A percentile compares a stretch with the other conserved stretches of the same genome.
Conservation (phyloP, 2,329 filamentous ascomycete species). For the Fusarium marasasianum region DNA sequence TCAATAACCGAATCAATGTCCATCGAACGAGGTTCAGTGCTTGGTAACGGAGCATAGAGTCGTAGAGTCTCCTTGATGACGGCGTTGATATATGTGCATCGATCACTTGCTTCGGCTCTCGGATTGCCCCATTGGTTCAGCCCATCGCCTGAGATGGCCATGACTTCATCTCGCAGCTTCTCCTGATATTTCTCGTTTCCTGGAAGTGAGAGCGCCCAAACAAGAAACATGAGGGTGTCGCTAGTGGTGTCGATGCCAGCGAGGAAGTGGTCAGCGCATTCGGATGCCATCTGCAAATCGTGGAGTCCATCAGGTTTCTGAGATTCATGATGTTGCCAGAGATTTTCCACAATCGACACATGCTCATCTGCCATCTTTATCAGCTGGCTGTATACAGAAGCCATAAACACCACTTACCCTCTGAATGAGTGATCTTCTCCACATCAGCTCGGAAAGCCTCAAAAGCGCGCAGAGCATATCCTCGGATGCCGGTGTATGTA, state of each 20-base stretch:
- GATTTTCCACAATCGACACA: slow-evolving; percentile 49
- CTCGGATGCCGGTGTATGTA: slow-evolving; percentile 27
- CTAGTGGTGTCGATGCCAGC: slow-evolving; percentile 64
- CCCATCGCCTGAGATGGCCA: slow-evolving; percentile 34
- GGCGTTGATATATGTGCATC: slow-evolving; percentile 56
- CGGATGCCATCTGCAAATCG: slow-evolving; percentile 60
- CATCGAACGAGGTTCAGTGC: slow-evolving; percentile 57
- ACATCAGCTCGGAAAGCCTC: slow-evolving; percentile 11
- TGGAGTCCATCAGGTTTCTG: slow-evolving; percentile 44
- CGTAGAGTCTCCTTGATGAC: slow-evolving; percentile 61
- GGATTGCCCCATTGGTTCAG: slow-evolving; percentile 43
- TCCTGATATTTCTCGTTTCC: slow-evolving; percentile 55
- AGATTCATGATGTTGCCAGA: slow-evolving; percentile 48
- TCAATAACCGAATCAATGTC: slow-evolving; percentile 27
- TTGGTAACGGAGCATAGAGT: slow-evolving; percentile 61
- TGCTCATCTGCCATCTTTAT: slow-evolving; percentile 9
- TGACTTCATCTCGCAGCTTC: slow-evolving; percentile 55
- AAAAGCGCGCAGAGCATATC: slow-evolving; percentile 19
- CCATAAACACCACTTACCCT: not conserved
- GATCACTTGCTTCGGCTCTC: slow-evolving; percentile 48
- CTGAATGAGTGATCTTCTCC: not conserved
- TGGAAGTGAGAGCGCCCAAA: slow-evolving; percentile 59
- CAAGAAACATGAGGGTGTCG: slow-evolving; percentile 60
- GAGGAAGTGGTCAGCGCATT: slow-evolving; percentile 62
- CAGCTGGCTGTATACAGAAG: fast-evolving